Percentiles rank a stretch among this genome's conserved stretches.
phyloP scores from a whole-genome alignment of 495 filamentous ascomycete species.

The Bombardia bombarda region DNA sequence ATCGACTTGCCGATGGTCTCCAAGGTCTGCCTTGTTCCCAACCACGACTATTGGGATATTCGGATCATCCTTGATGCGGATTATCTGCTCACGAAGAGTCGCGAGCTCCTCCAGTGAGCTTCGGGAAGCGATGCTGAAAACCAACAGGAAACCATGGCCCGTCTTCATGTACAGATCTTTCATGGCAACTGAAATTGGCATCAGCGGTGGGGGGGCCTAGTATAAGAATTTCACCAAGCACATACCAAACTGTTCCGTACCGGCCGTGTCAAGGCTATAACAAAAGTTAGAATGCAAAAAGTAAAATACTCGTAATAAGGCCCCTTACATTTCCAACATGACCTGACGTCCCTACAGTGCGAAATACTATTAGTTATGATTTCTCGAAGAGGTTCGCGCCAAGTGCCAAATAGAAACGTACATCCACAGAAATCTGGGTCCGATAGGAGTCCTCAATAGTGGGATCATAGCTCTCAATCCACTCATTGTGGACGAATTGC shows the following conservation, averaged over 20 bases:
- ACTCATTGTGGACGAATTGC: slow-evolving; percentile 98
- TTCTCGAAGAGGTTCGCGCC: not conserved
- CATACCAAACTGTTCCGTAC: slow-evolving; percentile 94
- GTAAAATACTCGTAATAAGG: no score
- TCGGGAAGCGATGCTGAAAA: slow-evolving; percentile 91
- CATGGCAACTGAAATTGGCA: slow-evolving; percentile 36
- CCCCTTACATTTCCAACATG: slow-evolving; percentile 89
- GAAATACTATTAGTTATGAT: slow-evolving; percentile 4
- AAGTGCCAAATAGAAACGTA: slow-evolving; percentile 35
- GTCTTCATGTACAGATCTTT: slow-evolving; percentile 96
- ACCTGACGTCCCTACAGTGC: slow-evolving; percentile 76
- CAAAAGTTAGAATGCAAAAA: not conserved
- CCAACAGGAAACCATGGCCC: slow-evolving; percentile 93
- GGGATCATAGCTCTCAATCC: slow-evolving; percentile 98
- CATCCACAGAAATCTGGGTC: slow-evolving; percentile 91
- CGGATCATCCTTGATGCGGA: slow-evolving; percentile 92
- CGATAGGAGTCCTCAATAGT: slow-evolving; percentile 96
- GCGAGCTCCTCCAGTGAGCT: slow-evolving; percentile 79
- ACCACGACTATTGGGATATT: slow-evolving; percentile 91
- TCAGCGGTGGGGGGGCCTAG: no score
- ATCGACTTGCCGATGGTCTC: slow-evolving; percentile 81
- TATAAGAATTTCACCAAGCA: slow-evolving; percentile 14
- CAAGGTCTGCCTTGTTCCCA: slow-evolving; percentile 94
- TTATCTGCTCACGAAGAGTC: slow-evolving; percentile 89
- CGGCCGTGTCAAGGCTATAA: slow-evolving; percentile 82